Percentiles rank a stretch among this genome's conserved stretches.
Evolutionary conservation across 2,329 filamentous ascomycete species (phyloP).

Genomic region (Cercospora nicotianae): DNA sequence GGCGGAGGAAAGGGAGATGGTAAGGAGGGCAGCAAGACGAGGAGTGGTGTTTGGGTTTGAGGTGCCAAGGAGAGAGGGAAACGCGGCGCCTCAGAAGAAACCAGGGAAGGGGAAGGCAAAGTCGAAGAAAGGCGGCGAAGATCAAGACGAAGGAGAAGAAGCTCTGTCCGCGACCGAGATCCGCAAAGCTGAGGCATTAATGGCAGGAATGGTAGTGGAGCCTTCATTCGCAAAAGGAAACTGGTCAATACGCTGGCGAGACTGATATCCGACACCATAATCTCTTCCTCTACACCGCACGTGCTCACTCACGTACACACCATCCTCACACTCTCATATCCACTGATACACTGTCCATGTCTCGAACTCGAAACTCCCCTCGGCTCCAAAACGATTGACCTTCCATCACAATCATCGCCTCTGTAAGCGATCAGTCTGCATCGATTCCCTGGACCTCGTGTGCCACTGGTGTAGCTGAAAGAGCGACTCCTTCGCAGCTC

Average conservation of each 20-base stretch:
- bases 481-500: background rate
- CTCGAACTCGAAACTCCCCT: background rate
- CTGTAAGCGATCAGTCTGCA: background rate
- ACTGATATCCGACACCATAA: slow-evolving; percentile 29
- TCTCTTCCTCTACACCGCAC: background rate
- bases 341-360: background rate
- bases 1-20: slow-evolving; percentile 57
- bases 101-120: slow-evolving; percentile 24
- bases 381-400: background rate
- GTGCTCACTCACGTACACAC: background rate
- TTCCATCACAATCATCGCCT: background rate
- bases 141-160: slow-evolving; percentile 23
- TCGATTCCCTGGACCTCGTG: background rate
- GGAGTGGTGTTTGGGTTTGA: slow-evolving; percentile 58
- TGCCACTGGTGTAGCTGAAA: background rate
- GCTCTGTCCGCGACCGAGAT: slow-evolving; percentile 25
- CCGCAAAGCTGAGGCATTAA: slow-evolving; percentile 59
- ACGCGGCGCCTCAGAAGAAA: slow-evolving; percentile 16
- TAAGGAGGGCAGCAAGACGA: slow-evolving; percentile 63
- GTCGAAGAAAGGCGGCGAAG: slow-evolving; percentile 18
- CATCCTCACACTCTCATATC: background rate
- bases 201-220: slow-evolving; percentile 60
- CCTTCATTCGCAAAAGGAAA: slow-evolving; percentile 62
- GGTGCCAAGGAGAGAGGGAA: slow-evolving; percentile 28
- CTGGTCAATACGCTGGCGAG: slow-evolving; percentile 60